Evolutionary conservation across 2,329 filamentous ascomycete species (phyloP).

Genomic region (Ramularia collo-cygni): DNA sequence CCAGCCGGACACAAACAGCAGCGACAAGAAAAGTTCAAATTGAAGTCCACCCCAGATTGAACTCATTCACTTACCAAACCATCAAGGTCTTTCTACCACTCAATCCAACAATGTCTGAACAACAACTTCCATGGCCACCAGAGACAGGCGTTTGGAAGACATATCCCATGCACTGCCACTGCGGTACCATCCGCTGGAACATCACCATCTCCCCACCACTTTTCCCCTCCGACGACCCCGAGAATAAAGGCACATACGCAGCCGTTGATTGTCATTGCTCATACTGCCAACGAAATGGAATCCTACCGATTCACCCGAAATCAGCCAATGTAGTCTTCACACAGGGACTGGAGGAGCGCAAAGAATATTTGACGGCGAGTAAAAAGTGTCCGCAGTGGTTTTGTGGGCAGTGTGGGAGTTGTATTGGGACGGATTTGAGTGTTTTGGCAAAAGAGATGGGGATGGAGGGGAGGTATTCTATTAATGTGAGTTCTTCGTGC

Average conservation of each 20-base stretch:
- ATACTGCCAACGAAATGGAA: slow-evolving; percentile 20
- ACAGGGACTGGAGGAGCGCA: slow-evolving; percentile 15
- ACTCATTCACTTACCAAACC: too few relatives aligned
- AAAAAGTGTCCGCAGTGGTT: slow-evolving; percentile 20
- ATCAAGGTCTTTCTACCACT: too few relatives aligned
- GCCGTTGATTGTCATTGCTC: slow-evolving; percentile 22
- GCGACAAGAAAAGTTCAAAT: too few relatives aligned
- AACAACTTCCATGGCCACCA: slow-evolving; percentile 12
- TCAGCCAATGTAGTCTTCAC: slow-evolving; percentile 16
- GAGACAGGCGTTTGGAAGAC: slow-evolving; percentile 12
- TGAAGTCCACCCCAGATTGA: too few relatives aligned
- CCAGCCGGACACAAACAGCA: too few relatives aligned
- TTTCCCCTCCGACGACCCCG: slow-evolving; percentile 7
- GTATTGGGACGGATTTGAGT: slow-evolving; percentile 18
- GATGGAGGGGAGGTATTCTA: slow-evolving; percentile 12
- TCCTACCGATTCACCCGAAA: slow-evolving; percentile 17
- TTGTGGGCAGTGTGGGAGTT: slow-evolving; percentile 19
- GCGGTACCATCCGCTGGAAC: slow-evolving; percentile 21
- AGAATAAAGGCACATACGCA: slow-evolving; percentile 15
- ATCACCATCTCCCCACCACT: slow-evolving; percentile 24
- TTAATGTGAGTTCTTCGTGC: slow-evolving; percentile 18
- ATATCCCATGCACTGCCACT: slow-evolving; percentile 26
- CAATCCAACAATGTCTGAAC: too few relatives aligned
- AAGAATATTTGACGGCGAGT: slow-evolving; percentile 15
- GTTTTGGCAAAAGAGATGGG: slow-evolving; percentile 12